A percentile compares a stretch with the other conserved stretches of the same genome.
Conservation (phyloP, 2,329 filamentous ascomycete species). For the Hymenoscyphus repandus region DNA sequence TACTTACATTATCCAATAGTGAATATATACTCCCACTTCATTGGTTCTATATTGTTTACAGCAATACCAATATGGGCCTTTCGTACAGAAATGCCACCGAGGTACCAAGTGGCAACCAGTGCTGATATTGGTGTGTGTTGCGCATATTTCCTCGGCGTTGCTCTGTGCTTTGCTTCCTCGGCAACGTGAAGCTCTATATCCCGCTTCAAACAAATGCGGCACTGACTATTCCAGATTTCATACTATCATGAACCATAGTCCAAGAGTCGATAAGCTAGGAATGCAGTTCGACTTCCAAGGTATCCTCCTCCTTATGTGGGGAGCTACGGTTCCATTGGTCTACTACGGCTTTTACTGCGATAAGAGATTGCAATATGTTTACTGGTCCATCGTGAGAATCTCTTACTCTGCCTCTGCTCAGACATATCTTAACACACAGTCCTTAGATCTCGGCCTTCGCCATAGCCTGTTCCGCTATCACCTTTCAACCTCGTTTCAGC, state of each 20-base stretch:
- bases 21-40: conserved; percentile 38
- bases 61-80: conserved; percentile 27
- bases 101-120: neutral
- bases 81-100: conserved; percentile 5
- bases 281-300: neutral
- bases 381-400: conserved; percentile 33
- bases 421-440: neutral
- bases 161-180: neutral
- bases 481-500: conserved; percentile 34
- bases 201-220: neutral
- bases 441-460: conserved; percentile 30
- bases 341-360: conserved; percentile 39
- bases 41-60: conserved; percentile 37
- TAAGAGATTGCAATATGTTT: conserved; percentile 27
- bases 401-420: neutral
- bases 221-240: neutral
- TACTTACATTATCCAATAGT: neutral
- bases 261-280: neutral
- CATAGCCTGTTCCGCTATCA: conserved; percentile 34
- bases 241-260: neutral
- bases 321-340: conserved; percentile 35
- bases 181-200: neutral
- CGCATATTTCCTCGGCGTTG: neutral
- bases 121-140: neutral
- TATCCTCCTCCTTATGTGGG: conserved; percentile 33